Evolutionary conservation across 1,284 basidiomycete genomes (phyloP).

Genomic region (Irpex sp.): DNA sequence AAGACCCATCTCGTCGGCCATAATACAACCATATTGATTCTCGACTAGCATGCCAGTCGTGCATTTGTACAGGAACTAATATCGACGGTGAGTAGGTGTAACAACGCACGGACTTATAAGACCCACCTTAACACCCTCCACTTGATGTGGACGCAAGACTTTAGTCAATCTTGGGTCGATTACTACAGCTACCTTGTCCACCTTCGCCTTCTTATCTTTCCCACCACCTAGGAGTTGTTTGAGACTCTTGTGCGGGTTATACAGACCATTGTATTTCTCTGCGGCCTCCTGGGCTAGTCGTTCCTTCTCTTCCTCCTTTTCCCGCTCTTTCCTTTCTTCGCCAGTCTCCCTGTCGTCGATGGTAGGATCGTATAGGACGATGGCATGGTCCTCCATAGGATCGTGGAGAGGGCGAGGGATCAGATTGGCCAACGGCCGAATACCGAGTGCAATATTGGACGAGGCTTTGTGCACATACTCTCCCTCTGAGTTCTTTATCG

Average conservation of each 20-base stretch:
- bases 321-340: slow-evolving; percentile 66
- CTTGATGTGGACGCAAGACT: slow-evolving; percentile 93
- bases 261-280: slow-evolving; percentile 64
- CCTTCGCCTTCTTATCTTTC: slow-evolving; percentile 59
- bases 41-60: slow-evolving; percentile 90
- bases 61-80: slow-evolving; percentile 89
- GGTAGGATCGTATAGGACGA: slow-evolving; percentile 96
- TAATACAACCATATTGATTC: slow-evolving; percentile 94
- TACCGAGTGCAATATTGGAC: slow-evolving; percentile 80
- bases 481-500: slow-evolving; percentile 80
- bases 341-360: slow-evolving; percentile 89
- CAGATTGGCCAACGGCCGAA: slow-evolving; percentile 77
- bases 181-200: slow-evolving; percentile 90
- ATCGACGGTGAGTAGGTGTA: not conserved
- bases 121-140: slow-evolving; percentile 97
- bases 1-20: slow-evolving; percentile 99
- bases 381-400: slow-evolving; percentile 96
- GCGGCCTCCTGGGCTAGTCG: slow-evolving; percentile 58
- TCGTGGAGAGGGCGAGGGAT: slow-evolving; percentile 91
- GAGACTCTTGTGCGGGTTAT: slow-evolving; percentile 90
- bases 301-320: slow-evolving; percentile 66
- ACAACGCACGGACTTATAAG: too few relatives aligned
- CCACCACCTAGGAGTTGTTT: slow-evolving; percentile 78
- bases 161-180: slow-evolving; percentile 88
- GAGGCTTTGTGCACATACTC: slow-evolving; percentile 59